Base-by-base conservation (phyloP, 2,329 filamentous ascomycete species). In the Sclerotiophoma versabilis region DNA sequence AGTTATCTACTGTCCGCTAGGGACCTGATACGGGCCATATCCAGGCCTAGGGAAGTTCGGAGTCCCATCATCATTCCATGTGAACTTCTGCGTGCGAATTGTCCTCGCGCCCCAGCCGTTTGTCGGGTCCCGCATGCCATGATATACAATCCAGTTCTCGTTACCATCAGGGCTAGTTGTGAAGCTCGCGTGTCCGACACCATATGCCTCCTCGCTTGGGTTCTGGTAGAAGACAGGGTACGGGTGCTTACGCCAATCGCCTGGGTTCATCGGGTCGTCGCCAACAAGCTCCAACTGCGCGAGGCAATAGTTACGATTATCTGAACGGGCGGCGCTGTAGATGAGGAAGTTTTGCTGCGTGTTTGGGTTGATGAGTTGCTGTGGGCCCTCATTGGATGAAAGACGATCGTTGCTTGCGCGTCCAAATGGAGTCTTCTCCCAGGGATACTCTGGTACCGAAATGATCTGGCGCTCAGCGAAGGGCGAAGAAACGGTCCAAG, bases 251-350 rank as follows among this genome's bases (percentile, higher is more conserved):
- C 67, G 65, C 81, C 80, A 83, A 54, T 79, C 77, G 19, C 73
- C 61, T 5, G 73, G 71, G 53, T 81, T 77, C 79, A 83, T 80
- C 0, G 80, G 81, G 51, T 82, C 77, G 17, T 75, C 65, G 19
- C 80, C 80, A 2, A 80, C 66, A 1, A 83, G 75, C 63, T 82
- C 80, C 15, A 83, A 71, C 58, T 80, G 77, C 3, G 79, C 81
- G 20, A 83, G 77, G 57, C 80, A 83, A 69, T 83, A 83, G 66
- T 82, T 82, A 2, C 78, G 72, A 54, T 81, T 83, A 59, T 83
- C 80, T n/a, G 75, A 78, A 32, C 80, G 73, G 1, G 78, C 80
- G 15, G 79, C 80, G 34, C 71, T 76, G 70, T 81, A 83, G 36
- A 82, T 78, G 54, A 83, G 63, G 58, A 82, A 82, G 5, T 73